phyloP scores from a whole-genome alignment of 257 asterid species.

The Solanum chmielewskii region DNA sequence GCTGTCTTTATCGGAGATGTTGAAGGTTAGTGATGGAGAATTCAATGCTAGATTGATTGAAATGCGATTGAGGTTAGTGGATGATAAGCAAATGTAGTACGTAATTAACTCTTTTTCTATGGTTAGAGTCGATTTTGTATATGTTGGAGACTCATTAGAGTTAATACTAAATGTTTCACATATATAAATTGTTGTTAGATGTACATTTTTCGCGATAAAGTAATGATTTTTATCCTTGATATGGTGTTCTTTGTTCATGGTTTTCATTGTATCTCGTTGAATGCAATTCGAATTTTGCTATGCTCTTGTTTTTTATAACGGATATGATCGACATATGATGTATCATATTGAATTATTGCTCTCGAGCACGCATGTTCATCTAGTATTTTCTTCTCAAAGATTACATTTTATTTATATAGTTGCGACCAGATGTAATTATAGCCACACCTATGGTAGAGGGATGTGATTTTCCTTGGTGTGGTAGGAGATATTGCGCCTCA shows the following conservation, averaged over 20 bases:
- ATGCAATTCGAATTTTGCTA: not conserved
- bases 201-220: not conserved
- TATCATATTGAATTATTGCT: not conserved
- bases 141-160: not conserved
- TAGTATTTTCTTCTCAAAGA: not conserved
- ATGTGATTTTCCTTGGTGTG: not conserved
- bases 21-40: constrained; percentile 71
- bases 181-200: not conserved
- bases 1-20: constrained; percentile 53
- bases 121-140: not conserved
- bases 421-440: not conserved
- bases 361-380: not conserved
- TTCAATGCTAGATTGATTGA: constrained; percentile 49
- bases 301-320: not conserved
- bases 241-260: not conserved
- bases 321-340: not conserved
- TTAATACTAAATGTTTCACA: not conserved
- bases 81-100: constrained; percentile 21
- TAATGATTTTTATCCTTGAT: not conserved
- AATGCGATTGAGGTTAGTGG: constrained; percentile 33
- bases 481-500: not conserved
- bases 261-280: not conserved
- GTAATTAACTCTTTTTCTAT: not conserved
- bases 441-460: not conserved
- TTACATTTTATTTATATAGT: not conserved